Evolutionary conservation across 257 asterid species (phyloP).

Genomic region (Fraxinus pennsylvanica): DNA sequence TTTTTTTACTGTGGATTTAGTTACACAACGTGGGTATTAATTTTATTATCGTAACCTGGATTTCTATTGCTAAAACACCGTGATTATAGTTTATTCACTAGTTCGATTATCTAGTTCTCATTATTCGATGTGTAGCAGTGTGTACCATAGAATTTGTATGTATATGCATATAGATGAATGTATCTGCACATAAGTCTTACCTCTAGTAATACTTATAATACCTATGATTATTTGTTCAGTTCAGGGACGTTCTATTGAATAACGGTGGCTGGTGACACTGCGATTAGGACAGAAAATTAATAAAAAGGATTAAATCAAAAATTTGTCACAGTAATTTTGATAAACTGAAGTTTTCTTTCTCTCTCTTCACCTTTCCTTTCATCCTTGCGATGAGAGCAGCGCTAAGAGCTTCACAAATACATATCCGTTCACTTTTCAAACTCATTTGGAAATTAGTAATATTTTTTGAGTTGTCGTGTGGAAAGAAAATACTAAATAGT

Average conservation of each 20-base stretch:
- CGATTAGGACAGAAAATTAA: conserved; percentile 6
- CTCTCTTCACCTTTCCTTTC: background rate
- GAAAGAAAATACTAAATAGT: conserved; percentile 15
- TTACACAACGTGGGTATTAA: background rate
- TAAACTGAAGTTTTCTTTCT: background rate
- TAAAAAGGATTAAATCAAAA: background rate
- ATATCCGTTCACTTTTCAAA: background rate
- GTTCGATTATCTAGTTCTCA: background rate
- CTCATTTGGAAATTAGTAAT: background rate
- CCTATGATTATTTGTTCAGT: conserved; percentile 9
- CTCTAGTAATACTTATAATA: background rate
- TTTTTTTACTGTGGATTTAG: conserved; percentile 7
- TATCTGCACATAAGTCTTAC: conserved; percentile 2
- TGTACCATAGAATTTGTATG: background rate
- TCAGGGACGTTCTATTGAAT: conserved; percentile 8
- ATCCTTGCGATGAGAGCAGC: background rate
- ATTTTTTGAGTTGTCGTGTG: background rate
- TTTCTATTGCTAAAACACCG: background rate
- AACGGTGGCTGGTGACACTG: conserved; percentile 3
- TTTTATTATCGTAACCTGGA: background rate
- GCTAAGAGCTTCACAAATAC: background rate
- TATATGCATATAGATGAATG: no score
- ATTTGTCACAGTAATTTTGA: background rate
- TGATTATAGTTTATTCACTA: background rate
- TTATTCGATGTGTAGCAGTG: background rate